Evolutionary conservation across 106 monocot genomes (phyloP).

Genomic region (Acorus calamus): DNA sequence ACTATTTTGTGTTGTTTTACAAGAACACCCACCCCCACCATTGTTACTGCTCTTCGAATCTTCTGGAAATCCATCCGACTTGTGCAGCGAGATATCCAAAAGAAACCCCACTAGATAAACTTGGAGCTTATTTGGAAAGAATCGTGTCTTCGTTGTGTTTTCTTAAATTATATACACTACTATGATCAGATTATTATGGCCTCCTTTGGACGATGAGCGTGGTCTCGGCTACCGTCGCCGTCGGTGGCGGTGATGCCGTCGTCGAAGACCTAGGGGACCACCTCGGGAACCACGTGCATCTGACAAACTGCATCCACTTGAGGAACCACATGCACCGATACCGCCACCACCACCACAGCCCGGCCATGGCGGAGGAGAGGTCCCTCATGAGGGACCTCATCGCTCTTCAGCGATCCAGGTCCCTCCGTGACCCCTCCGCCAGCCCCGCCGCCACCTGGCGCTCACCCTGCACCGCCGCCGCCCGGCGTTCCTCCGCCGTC

Average conservation of each 20-base stretch:
- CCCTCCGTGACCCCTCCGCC: constrained; percentile 81
- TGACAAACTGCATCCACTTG: constrained; percentile 91
- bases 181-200: too few species aligned
- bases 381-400: constrained; percentile 71
- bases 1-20: too few species aligned
- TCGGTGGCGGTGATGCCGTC: constrained; percentile 8
- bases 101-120: too few species aligned
- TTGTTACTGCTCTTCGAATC: too few species aligned
- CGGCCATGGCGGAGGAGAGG: constrained; percentile 34
- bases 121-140: too few species aligned
- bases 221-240: too few species aligned
- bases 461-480: constrained; percentile 29
- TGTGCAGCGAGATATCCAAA: too few species aligned
- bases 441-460: constrained; percentile 59
- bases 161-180: too few species aligned
- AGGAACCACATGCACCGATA: constrained; percentile 69
- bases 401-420: constrained; percentile 67
- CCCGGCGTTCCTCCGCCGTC: background rate
- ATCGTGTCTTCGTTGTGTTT: too few species aligned
- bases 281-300: constrained; percentile 63
- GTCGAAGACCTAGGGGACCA: constrained; percentile 35
- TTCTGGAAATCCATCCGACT: too few species aligned
- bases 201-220: too few species aligned
- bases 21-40: too few species aligned
- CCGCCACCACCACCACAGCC: constrained; percentile 51